Conservation (phyloP, 768 basidiomycete genomes). For the Boletus patriciae region DNA sequence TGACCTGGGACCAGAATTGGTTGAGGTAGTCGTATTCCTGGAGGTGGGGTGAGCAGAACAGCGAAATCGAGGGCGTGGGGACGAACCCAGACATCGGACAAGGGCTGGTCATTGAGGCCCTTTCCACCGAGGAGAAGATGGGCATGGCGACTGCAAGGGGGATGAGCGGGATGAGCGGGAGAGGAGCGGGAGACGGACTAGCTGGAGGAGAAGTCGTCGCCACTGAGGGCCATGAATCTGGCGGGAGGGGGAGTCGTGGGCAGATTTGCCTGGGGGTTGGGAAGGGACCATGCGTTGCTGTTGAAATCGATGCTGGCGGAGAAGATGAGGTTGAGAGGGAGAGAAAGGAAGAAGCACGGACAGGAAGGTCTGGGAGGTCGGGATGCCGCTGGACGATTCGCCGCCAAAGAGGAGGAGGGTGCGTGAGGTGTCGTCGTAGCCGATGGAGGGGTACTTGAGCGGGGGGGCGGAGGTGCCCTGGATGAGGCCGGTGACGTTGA, state of each 20-base stretch:
- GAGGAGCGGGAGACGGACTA: conserved; percentile 51
- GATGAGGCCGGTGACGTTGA: conserved; percentile 63
- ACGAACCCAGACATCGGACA: conserved; percentile 76
- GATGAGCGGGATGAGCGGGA: conserved; percentile 10
- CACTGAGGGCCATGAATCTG: conserved; percentile 63
- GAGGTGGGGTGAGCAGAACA: conserved; percentile 8
- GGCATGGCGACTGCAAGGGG: conserved; percentile 57
- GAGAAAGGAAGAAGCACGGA: conserved; percentile 34
- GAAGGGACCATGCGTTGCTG: conserved; percentile 58
- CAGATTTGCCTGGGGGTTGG: conserved; percentile 52
- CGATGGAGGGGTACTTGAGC: conserved; percentile 71
- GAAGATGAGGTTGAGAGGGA: conserved; percentile 2
- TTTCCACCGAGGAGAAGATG: conserved; percentile 76
- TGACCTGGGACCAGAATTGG: conserved; percentile 72
- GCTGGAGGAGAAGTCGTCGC: conserved; percentile 76
- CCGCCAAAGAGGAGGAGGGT: conserved; percentile 75
- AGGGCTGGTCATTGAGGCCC: conserved; percentile 48
- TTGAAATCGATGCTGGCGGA: conserved; percentile 58
- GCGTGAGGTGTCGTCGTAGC: conserved; percentile 48
- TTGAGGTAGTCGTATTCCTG: conserved; percentile 78
- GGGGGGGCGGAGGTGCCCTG: conserved; percentile 56
- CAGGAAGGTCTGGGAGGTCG: conserved; percentile 68
- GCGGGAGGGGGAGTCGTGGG: conserved; percentile 51
- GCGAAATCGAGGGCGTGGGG: neutral
- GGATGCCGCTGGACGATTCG: conserved; percentile 62